Evolutionary conservation across 768 basidiomycete genomes (phyloP).

Genomic region (Paxillus involutus): DNA sequence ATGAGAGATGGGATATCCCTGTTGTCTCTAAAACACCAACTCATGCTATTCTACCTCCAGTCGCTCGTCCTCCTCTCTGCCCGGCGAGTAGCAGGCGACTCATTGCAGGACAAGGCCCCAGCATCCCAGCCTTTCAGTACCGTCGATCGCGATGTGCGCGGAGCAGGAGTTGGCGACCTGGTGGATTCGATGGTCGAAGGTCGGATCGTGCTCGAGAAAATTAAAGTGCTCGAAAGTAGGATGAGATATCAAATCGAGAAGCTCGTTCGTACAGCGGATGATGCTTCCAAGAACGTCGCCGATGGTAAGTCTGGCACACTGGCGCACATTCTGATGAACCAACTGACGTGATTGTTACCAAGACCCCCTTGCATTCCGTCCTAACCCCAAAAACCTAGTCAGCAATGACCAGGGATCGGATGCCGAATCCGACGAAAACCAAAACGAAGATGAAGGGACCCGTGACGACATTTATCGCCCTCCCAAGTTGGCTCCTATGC

Average conservation of each 20-base stretch:
- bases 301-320: constrained; percentile 52
- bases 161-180: constrained; percentile 64
- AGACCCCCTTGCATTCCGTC: constrained; percentile 93
- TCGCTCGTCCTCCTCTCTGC: constrained; percentile 73
- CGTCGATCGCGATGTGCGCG: constrained; percentile 51
- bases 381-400: constrained; percentile 79
- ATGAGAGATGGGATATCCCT: constrained; percentile 85
- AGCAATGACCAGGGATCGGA: constrained; percentile 36
- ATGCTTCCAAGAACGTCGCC: constrained; percentile 43
- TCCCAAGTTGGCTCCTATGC: constrained; percentile 86
- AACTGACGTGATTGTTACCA: constrained; percentile 6
- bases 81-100: constrained; percentile 68
- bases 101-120: constrained; percentile 50
- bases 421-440: constrained; percentile 32
- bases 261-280: constrained; percentile 74
- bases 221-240: constrained; percentile 77
- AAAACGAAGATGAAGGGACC: constrained; percentile 13
- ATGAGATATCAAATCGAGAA: constrained; percentile 98
- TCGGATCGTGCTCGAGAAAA: constrained; percentile 86
- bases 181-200: constrained; percentile 79
- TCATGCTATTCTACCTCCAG: constrained; percentile 83
- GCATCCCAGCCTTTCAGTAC: constrained; percentile 54
- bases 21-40: constrained; percentile 82
- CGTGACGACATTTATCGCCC: constrained; percentile 72
- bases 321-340: neutral